phyloP scores from a whole-genome alignment of 2,329 filamentous ascomycete species.

The Cyclaneusma minus region DNA sequence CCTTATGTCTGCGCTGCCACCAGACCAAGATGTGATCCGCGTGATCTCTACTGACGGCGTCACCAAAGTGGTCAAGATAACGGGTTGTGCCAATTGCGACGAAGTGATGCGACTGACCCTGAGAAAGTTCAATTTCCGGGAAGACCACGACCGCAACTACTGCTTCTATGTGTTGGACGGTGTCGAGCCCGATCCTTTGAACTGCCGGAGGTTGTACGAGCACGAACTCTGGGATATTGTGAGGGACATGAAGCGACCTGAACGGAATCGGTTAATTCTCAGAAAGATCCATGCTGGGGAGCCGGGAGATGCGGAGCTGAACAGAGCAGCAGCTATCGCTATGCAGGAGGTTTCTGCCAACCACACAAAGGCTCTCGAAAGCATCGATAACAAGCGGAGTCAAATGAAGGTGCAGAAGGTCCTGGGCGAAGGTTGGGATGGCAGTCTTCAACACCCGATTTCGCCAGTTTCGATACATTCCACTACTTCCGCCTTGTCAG shows the following conservation, averaged over 20 bases:
- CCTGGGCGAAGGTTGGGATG: constrained; percentile 73
- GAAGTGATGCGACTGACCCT: constrained; percentile 85
- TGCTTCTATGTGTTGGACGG: constrained; percentile 92
- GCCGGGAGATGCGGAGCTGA: constrained; percentile 73
- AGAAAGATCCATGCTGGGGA: constrained; percentile 86
- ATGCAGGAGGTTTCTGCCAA: constrained; percentile 70
- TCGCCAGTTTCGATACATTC: constrained; percentile 58
- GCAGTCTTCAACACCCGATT: constrained; percentile 66
- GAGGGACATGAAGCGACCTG: constrained; percentile 68
- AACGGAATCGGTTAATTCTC: constrained; percentile 81
- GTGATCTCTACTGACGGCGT: constrained; percentile 86
- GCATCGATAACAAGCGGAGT: constrained; percentile 54
- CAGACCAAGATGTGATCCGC: constrained; percentile 76
- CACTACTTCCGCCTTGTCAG: constrained; percentile 16
- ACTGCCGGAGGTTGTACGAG: constrained; percentile 72
- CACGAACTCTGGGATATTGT: constrained; percentile 83
- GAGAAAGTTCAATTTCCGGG: constrained; percentile 73
- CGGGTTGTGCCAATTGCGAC: constrained; percentile 79
- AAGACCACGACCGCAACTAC: constrained; percentile 87
- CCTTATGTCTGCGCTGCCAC: constrained; percentile 71
- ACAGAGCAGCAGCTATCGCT: constrained; percentile 77
- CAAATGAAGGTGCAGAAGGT: constrained; percentile 81
- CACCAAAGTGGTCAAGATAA: constrained; percentile 87
- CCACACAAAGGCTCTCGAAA: constrained; percentile 46
- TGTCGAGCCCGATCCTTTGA: constrained; percentile 63